phyloP scores from a whole-genome alignment of 2,329 filamentous ascomycete species.

The Phialophora chinensis region DNA sequence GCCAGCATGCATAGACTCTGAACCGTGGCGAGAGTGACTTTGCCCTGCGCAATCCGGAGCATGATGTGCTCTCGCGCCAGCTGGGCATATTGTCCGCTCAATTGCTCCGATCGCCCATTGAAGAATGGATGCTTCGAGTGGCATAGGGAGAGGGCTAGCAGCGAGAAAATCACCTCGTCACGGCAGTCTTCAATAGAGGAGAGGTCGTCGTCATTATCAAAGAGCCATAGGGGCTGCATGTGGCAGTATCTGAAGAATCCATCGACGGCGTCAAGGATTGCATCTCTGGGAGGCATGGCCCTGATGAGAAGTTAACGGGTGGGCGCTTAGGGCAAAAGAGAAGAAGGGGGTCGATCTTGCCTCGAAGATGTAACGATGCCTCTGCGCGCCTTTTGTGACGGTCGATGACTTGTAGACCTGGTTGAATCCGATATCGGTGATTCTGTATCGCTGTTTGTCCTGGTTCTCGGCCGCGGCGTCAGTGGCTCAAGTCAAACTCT shows the following conservation, averaged over 20 bases:
- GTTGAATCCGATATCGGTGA: conserved; percentile 2
- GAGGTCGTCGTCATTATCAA: conserved; percentile 45
- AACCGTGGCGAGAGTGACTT: conserved; percentile 36
- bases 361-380: conserved; percentile 7
- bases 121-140: conserved; percentile 43
- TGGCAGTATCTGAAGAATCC: conserved; percentile 47
- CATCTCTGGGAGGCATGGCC: conserved; percentile 12
- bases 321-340: background rate
- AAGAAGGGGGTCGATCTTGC: background rate
- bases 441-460: conserved; percentile 1
- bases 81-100: conserved; percentile 31
- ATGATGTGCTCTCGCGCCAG: conserved; percentile 36
- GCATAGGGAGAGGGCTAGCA: conserved; percentile 44
- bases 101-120: conserved; percentile 21
- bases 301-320: conserved; percentile 8
- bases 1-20: conserved; percentile 40
- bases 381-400: background rate
- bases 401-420: conserved; percentile 1
- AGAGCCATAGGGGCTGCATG: conserved; percentile 48
- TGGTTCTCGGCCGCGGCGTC: conserved; percentile 1
- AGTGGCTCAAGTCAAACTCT: background rate
- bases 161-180: conserved; percentile 45
- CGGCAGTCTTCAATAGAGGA: conserved; percentile 41
- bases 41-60: conserved; percentile 35
- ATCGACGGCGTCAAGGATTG: conserved; percentile 17